phyloP scores from a whole-genome alignment of 176 grass and related monocot species.

The Canna indica region DNA sequence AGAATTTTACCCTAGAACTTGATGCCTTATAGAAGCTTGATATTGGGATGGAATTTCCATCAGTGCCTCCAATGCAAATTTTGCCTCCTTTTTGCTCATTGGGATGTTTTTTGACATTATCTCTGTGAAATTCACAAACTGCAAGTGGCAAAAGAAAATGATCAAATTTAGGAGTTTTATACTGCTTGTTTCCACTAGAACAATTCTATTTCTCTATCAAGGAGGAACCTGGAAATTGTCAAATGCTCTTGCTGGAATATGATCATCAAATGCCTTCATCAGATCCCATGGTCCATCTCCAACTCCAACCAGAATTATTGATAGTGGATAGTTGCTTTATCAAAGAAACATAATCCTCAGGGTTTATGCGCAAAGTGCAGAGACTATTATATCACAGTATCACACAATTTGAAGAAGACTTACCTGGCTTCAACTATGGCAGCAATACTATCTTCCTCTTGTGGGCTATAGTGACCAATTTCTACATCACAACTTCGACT shows the following conservation, averaged over 20 bases:
- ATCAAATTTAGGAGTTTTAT: background rate
- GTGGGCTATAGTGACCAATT: slow-evolving; percentile 43
- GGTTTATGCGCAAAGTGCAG: slow-evolving; percentile 3
- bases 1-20: slow-evolving; percentile 48
- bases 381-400: background rate
- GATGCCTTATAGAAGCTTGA: slow-evolving; percentile 48
- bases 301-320: slow-evolving; percentile 77
- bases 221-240: slow-evolving; percentile 67
- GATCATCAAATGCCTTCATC: slow-evolving; percentile 74
- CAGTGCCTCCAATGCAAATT: slow-evolving; percentile 63
- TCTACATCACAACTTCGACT: slow-evolving; percentile 40
- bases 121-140: slow-evolving; percentile 90
- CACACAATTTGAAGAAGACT: background rate
- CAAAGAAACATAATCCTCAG: slow-evolving; percentile 16
- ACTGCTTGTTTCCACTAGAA: background rate
- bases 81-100: slow-evolving; percentile 48
- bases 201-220: background rate
- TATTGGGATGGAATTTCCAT: slow-evolving; percentile 76
- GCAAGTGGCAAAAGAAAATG: slow-evolving; percentile 10
- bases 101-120: slow-evolving; percentile 55
- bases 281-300: slow-evolving; percentile 81
- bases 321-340: slow-evolving; percentile 58
- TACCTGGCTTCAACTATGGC: slow-evolving; percentile 79
- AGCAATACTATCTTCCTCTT: slow-evolving; percentile 60
- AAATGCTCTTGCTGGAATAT: slow-evolving; percentile 57